Base-by-base conservation (phyloP, 495 filamentous ascomycete genomes). In the Neurospora sp. region DNA sequence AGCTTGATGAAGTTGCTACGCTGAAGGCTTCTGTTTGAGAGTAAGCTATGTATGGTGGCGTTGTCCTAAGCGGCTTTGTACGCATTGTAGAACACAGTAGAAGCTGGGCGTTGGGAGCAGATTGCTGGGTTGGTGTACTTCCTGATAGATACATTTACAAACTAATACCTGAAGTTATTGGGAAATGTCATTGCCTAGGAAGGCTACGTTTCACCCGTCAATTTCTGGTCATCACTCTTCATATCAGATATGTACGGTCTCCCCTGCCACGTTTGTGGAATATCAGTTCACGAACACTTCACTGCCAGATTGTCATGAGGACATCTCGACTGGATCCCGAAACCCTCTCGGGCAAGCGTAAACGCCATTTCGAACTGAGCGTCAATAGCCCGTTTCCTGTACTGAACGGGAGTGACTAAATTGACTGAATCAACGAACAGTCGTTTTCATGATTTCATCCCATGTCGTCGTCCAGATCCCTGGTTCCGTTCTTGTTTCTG, bases 371-470 rank as follows among this genome's bases (percentile, higher is more conserved):
- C 73, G 96, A 99, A 79, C 98, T 99, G 75, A 98, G 96, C 72
- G 98, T 99, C 75, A 96, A 99, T 82, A 97, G 94, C 16, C 96
- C 96, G 9, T 96, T 98, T 79, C 94, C 97, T 74, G 92, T 98
- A 44, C 92, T 99, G 27, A 95, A 94, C 73, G 98, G 96, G 31
- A 35, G 31, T 35, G 31, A 4, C 31, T 35, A 5, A 35, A 35
- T 35, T 35, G 31, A 35, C 31, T 35, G 31, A 35, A 35, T 35
- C 3, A 35, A 35, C 31, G 45, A 53, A 53, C 20, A 53, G n/a
- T 12, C 9, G 45, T 27, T 35, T 35, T 10, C 14, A 6, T 61
- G 45, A 12, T 17, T 35, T 10, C 14, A 6, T 61, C 27, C 53
- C 53, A 61, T 35, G 12, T 61, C 22, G 27, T 61, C 12, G 22